A percentile compares a stretch with the other conserved stretches of the same genome.
Conservation (phyloP, 169 alveolate species). For the Babesia divergens region DNA sequence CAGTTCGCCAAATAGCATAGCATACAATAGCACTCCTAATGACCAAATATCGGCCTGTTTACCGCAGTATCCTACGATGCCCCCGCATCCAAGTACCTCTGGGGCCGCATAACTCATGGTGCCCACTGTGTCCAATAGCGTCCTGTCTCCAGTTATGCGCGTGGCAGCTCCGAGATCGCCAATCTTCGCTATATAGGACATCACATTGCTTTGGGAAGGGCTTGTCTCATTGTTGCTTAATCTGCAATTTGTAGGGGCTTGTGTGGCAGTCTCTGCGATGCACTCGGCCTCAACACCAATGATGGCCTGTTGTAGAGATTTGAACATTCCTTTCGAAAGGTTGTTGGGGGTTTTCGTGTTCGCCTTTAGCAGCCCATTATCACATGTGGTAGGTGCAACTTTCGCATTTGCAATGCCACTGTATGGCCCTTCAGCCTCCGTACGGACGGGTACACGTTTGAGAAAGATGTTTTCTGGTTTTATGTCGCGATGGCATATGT, state of each 20-base stretch:
- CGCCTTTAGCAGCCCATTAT: neutral
- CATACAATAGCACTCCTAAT: constrained; percentile 94
- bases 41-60: constrained; percentile 96
- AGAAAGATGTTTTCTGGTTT: constrained; percentile 91
- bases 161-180: constrained; percentile 92
- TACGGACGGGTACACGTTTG: constrained; percentile 62
- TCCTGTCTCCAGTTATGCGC: constrained; percentile 33
- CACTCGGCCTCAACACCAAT: neutral
- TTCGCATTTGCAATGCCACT: constrained; percentile 69
- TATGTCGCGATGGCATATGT: constrained; percentile 86
- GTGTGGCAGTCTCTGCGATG: neutral
- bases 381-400: constrained; percentile 29
- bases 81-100: constrained; percentile 76
- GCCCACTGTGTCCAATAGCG: constrained; percentile 73
- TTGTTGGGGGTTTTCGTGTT: neutral
- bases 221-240: neutral
- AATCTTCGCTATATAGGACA: constrained; percentile 84
- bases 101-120: constrained; percentile 82
- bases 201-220: constrained; percentile 41
- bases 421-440: constrained; percentile 40
- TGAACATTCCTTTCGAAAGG: neutral
- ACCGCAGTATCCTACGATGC: constrained; percentile 85
- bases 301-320: neutral
- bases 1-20: constrained; percentile 93
- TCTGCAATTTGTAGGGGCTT: neutral